phyloP scores from a whole-genome alignment of 768 basidiomycete species.

The Podaxis sp. region DNA sequence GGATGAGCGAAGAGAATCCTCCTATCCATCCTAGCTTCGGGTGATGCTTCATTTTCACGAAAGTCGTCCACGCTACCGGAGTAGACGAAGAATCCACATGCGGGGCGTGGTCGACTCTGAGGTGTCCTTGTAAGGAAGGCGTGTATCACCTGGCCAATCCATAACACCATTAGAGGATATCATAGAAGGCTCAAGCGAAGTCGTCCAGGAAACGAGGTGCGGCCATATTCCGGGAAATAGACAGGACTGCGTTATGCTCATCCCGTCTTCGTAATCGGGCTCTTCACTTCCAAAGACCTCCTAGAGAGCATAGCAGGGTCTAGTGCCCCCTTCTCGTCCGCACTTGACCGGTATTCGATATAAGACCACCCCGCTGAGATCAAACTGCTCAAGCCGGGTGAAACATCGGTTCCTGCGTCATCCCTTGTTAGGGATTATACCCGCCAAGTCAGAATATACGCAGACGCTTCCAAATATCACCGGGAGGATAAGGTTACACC shows the following conservation, averaged over 20 bases:
- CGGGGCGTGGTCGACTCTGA: constrained; percentile 16
- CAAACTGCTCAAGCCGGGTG: constrained; percentile 22
- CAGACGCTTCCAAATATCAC: constrained; percentile 20
- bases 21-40: background rate
- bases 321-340: background rate
- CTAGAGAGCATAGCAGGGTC: constrained; percentile 16
- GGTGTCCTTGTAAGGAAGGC: constrained; percentile 17
- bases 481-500: constrained; percentile 10
- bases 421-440: background rate
- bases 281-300: constrained; percentile 24
- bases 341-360: constrained; percentile 19
- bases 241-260: constrained; percentile 23
- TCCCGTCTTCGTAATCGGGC: constrained; percentile 18
- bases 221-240: constrained; percentile 27
- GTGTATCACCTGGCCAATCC: constrained; percentile 24
- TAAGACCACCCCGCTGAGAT: constrained; percentile 25
- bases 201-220: constrained; percentile 27
- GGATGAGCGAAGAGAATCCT: background rate
- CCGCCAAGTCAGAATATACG: constrained; percentile 21
- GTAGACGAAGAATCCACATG: constrained; percentile 18
- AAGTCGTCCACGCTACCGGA: background rate
- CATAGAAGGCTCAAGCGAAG: background rate
- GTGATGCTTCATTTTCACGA: background rate
- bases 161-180: background rate
- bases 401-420: constrained; percentile 18